Evolutionary conservation across 208 protist genomes (phyloP), one percentile per base, ranked within the genome.

Genomic region (Leishmania mexicana): DNA sequence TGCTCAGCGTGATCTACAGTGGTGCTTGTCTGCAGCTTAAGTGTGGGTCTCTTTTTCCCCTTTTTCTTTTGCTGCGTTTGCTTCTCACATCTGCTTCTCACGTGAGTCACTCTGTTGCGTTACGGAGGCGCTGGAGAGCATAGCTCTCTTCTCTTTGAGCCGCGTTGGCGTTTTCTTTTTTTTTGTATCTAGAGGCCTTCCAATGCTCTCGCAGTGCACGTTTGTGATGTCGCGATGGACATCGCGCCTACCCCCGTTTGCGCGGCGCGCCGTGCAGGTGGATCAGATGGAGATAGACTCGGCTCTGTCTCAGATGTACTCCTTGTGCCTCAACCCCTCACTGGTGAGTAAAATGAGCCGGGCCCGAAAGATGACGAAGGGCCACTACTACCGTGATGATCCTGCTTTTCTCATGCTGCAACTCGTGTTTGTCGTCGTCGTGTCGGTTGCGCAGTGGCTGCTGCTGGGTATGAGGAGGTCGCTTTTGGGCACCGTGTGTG

Each of bases 311-410:
- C 96, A 98, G 67, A 98, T 98, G 95, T 97, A 95, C 76, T 95
- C 89, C 11, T 86, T 98, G 62, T 93, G 89, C 71, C 85, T 89
- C 42, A 88, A 89, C 31, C 96, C 96, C 10, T 94, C 92, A 0
- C 77, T 95, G n/a, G 95, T 97, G 64, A 94, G 87, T 80, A 96
- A 95, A 83, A 95, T 96, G 92, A 96, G 94, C 80, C 92, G 87
- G 49, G 92, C 93, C 40, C 89, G 94, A 40, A 97, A 96, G 88
- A 96, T 99, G 91, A 99, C 98, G 42, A 99, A 99, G 90, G 98
- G 99, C 76, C 98, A 99, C 79, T 99, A 98, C 91, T 95, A 98
- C 53, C 91, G 98, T 60, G 98, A 99, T 87, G 98, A 99, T 81
- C 98, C 98, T 17, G 98, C 98, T 0, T 99, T 99, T 87, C 79